Evolutionary conservation across 1,284 basidiomycete species (phyloP), one percentile per base, ranked within the genome.

Genomic region (Leccinum fallax): DNA sequence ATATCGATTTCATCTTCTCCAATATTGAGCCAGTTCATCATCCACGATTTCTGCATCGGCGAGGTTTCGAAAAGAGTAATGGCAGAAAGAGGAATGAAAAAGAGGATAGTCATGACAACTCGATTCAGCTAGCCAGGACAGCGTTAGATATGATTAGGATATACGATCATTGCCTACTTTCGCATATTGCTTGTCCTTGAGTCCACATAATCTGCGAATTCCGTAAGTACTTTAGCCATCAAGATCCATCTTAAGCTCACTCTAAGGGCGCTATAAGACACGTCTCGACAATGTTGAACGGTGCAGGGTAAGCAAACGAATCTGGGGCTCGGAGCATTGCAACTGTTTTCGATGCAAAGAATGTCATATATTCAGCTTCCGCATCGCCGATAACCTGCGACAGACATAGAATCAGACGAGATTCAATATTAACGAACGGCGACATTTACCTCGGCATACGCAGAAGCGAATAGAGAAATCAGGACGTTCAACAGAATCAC

Each of bases 401-500:
- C 19, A 49, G 40, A n/a, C 21, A 40, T 57, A 11, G 28, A 36
- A 15, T 59, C 19, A 57, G 56, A 58, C n/a, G 32, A 58, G 15
- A 16, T 1, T 5, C 3, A 21, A 13, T 13, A 34, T 10, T 40
- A 10, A 21, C 5, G 24, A 19, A 19, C 24, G 36, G 57, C n/a
- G 43, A 59, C n/a, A 82, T 85, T 79, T 70, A 94, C 92, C 69
- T 94, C 93, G 15, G 88, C 85, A 72, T 96, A 96, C 0, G 94
- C 94, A 38, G 93, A 93, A 11, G 94, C 88, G 73, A 96, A 98
- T 69, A 98, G 79, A 11, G 97, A 98, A 68, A 99, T 95, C 68
- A 99, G 84, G 71, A 99, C 89, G 76, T 97, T 98, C 75, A 97
- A 84, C 59, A 98, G 83, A 65, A 98, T 88, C 61, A 98, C 84